A percentile compares a stretch with the other conserved stretches of the same genome.
These are phyloP conservation scores for Zasmidium angulare DNA, from an alignment of 2,329 filamentous ascomycete genomes.

Conservation along the genomic window DNA sequence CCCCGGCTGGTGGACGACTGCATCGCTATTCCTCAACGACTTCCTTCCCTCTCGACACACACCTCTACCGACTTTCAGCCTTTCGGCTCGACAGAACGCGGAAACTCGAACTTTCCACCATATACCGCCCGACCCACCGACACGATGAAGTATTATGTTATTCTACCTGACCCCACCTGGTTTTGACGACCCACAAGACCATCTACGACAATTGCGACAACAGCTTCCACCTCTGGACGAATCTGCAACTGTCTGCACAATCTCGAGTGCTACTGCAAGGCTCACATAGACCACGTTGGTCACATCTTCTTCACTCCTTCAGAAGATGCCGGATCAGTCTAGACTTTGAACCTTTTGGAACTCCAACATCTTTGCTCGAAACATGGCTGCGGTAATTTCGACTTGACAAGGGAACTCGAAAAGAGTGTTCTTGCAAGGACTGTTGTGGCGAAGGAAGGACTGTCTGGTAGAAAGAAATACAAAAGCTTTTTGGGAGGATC, in stretches of 20 bases:
- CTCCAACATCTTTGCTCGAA: not conserved
- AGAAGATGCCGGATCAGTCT: constrained; percentile 33
- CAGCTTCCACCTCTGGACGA: constrained; percentile 18
- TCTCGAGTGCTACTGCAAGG: constrained; percentile 16
- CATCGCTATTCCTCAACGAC: constrained; percentile 16
- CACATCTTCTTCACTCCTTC: constrained; percentile 32
- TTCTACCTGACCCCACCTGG: constrained; percentile 1
- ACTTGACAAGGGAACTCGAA: not conserved
- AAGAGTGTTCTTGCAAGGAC: not conserved
- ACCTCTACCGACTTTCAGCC: constrained; percentile 3
- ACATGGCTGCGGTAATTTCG: not conserved
- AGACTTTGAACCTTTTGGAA: constrained; percentile 9
- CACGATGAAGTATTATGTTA: not conserved
- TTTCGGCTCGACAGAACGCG: constrained; percentile 10
- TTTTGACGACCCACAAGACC: constrained; percentile 26
- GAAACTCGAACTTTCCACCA: constrained; percentile 5
- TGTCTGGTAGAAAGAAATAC: constrained; percentile 25
- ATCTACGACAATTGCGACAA: constrained; percentile 14
- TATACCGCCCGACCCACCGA: constrained; percentile 9
- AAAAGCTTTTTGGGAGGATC: constrained; percentile 11
- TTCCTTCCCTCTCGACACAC: constrained; percentile 11
- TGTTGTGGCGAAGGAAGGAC: not conserved
- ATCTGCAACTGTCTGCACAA: constrained; percentile 10
- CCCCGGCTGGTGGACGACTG: constrained; percentile 15
- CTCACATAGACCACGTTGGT: constrained; percentile 30